phyloP scores from a whole-genome alignment of 1,284 basidiomycete species.

The Apiotrichum gracile region DNA sequence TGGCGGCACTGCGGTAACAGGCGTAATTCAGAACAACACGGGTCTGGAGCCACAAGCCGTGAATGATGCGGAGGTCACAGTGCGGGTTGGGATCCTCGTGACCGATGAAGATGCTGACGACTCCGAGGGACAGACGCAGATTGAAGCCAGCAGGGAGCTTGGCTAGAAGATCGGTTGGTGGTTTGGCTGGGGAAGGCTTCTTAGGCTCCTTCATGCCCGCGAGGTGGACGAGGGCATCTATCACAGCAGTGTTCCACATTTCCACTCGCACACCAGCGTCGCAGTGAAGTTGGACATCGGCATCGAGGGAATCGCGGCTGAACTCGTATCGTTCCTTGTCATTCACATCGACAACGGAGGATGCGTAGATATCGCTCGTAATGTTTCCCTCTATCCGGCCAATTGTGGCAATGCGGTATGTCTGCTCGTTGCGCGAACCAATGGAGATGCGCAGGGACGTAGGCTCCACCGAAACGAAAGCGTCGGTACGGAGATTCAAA shows the following conservation, averaged over 20 bases:
- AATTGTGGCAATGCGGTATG: slow-evolving; percentile 29
- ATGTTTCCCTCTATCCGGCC: slow-evolving; percentile 23
- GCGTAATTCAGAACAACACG: slow-evolving; percentile 59
- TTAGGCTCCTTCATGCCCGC: slow-evolving; percentile 33
- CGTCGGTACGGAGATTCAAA: slow-evolving; percentile 9
- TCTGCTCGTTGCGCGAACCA: slow-evolving; percentile 15
- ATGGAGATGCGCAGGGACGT: slow-evolving; percentile 31
- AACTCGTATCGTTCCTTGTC: slow-evolving; percentile 24
- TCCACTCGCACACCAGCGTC: slow-evolving; percentile 61
- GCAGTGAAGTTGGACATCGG: slow-evolving; percentile 54
- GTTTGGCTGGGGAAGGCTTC: slow-evolving; percentile 5
- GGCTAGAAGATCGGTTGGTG: slow-evolving; percentile 39
- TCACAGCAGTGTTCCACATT: slow-evolving; percentile 63
- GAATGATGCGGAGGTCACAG: slow-evolving; percentile 59
- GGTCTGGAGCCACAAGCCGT: slow-evolving; percentile 64
- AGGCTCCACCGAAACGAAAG: slow-evolving; percentile 25
- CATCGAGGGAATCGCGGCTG: slow-evolving; percentile 48
- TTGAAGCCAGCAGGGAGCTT: slow-evolving; percentile 56
- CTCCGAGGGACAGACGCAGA: slow-evolving; percentile 57
- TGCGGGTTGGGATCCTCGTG: slow-evolving; percentile 69
- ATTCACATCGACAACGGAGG: not conserved
- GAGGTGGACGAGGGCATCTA: slow-evolving; percentile 53
- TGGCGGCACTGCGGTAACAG: slow-evolving; percentile 46
- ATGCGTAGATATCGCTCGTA: slow-evolving; percentile 24
- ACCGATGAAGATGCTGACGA: slow-evolving; percentile 64